Conservation (phyloP, 192 early-diverging fungal genomes). For the Obelidium mucronatum region DNA sequence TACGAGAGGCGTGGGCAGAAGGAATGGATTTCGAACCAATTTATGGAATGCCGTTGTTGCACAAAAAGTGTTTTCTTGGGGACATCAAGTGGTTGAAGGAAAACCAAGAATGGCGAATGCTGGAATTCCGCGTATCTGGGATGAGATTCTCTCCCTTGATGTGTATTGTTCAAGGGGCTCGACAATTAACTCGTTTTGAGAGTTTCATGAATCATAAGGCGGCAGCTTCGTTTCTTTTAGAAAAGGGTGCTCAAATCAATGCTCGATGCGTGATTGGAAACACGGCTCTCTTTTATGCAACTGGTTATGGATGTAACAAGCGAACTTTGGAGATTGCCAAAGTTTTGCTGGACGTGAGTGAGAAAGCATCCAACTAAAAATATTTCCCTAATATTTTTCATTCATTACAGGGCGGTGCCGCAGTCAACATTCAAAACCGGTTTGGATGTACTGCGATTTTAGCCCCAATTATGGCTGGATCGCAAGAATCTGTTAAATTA, state of each 20-base stretch:
- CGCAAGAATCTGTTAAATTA: not conserved
- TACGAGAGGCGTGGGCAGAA: not conserved
- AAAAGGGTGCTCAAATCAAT: constrained; percentile 9
- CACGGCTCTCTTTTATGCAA: constrained; percentile 10
- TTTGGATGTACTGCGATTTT: constrained; percentile 1
- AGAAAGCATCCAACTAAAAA: not conserved
- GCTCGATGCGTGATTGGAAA: constrained; percentile 2
- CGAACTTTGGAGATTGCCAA: not conserved
- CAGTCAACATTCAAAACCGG: constrained; percentile 8
- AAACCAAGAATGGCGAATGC: not conserved
- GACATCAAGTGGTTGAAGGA: constrained; percentile 19
- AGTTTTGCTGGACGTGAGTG: not conserved
- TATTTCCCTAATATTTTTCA: not conserved
- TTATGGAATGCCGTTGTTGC: constrained; percentile 3
- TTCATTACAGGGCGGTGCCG: not conserved
- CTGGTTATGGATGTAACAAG: not conserved
- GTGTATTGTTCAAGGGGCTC: not conserved
- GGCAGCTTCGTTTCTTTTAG: not conserved
- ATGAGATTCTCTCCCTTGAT: constrained; percentile 13
- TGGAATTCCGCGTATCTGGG: not conserved
- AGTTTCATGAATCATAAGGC: constrained; percentile 3
- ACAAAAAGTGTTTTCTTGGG: constrained; percentile 8
- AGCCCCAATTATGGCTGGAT: not conserved
- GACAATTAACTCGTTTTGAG: not conserved
- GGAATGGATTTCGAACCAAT: constrained; percentile 12